Conservation (phyloP, 768 basidiomycete species). For the Amanita thiersii region DNA sequence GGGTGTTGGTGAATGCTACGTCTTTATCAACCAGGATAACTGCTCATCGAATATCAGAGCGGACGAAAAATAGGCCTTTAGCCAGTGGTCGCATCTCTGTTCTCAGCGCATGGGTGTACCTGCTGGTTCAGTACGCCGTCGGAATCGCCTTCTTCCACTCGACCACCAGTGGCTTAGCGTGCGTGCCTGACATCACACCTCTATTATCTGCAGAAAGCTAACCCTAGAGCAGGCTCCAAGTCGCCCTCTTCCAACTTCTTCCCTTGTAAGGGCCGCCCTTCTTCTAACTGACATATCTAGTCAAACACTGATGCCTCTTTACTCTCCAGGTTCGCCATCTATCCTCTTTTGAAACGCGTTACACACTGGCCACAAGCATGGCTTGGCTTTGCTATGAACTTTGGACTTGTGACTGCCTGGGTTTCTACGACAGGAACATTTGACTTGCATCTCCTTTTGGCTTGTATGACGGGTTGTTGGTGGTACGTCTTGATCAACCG, state of each 20-base stretch:
- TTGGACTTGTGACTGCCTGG: conserved; percentile 44
- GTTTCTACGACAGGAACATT: conserved; percentile 25
- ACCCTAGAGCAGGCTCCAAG: conserved; percentile 23
- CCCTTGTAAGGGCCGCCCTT: conserved; percentile 27
- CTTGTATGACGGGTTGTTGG: conserved; percentile 36
- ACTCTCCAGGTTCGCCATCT: conserved; percentile 29
- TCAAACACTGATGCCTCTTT: conserved; percentile 12
- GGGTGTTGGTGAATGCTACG: conserved; percentile 34
- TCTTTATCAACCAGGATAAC: conserved; percentile 1
- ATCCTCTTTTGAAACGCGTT: conserved; percentile 47
- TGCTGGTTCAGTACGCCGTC: conserved; percentile 30
- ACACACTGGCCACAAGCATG: conserved; percentile 59
- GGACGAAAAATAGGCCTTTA: conserved; percentile 39
- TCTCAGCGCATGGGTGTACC: conserved; percentile 28
- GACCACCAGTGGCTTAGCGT: conserved; percentile 25
- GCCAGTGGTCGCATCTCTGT: conserved; percentile 42
- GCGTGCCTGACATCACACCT: conserved; percentile 10
- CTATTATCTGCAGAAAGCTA: conserved; percentile 13
- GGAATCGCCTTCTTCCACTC: conserved; percentile 31
- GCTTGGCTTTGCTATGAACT: conserved; percentile 54
- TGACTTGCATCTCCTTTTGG: conserved; percentile 22
- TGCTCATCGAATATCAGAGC: conserved; percentile 22
- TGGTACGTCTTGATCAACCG: conserved; percentile 23
- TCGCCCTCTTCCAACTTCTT: conserved; percentile 36
- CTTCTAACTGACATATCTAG: conserved; percentile 11